phyloP scores from a whole-genome alignment of 2,329 filamentous ascomycete genomes.

The Parascedosporium putredinis region DNA sequence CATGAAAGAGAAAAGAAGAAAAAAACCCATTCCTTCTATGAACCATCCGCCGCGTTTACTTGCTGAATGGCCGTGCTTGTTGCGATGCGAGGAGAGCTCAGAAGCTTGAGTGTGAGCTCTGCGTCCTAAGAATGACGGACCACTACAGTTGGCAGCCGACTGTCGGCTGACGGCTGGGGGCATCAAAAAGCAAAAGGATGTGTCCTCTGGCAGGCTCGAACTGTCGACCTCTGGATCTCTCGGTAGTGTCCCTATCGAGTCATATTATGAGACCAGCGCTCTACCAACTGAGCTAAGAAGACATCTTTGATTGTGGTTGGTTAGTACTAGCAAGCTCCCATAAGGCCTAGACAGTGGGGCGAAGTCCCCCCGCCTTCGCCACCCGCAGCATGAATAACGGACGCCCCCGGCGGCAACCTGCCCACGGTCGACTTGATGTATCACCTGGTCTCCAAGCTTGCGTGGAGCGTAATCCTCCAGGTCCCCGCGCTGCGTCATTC shows the following conservation, averaged over 20 bases:
- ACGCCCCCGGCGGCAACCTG: too few species aligned
- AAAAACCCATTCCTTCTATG: too few species aligned
- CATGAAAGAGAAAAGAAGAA: too few species aligned
- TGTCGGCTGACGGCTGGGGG: too few species aligned
- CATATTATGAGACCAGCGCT: neutral
- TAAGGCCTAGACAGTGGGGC: neutral
- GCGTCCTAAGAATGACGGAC: too few species aligned
- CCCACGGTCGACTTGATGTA: too few species aligned
- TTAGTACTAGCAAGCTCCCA: neutral
- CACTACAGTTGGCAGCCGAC: too few species aligned
- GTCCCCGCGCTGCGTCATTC: conserved; percentile 3
- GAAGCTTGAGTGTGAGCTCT: too few species aligned
- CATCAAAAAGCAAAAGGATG: neutral
- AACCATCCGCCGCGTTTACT: too few species aligned
- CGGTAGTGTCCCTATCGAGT: neutral
- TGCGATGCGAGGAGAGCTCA: too few species aligned
- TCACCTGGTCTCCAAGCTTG: conserved; percentile 2
- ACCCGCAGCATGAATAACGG: too few species aligned
- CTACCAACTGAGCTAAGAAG: conserved; percentile 1
- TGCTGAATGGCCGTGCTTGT: too few species aligned
- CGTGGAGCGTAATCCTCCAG: neutral
- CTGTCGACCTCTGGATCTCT: neutral
- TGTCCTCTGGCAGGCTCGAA: neutral
- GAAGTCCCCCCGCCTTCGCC: neutral
- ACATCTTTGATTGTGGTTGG: neutral